phyloP scores from a whole-genome alignment of 768 basidiomycete genomes.

The Russula compacta region DNA sequence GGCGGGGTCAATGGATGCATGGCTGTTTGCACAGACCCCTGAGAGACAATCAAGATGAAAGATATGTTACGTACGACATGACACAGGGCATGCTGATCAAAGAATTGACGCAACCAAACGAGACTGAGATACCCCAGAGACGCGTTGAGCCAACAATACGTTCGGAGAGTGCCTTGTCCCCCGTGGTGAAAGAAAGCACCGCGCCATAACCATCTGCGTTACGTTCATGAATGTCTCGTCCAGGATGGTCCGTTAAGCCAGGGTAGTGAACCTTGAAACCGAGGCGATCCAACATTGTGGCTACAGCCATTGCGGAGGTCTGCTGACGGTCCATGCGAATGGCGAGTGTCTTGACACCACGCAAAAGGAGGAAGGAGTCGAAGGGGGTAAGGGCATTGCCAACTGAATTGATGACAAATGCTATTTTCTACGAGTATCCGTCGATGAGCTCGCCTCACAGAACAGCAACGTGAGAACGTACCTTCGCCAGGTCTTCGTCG shows the following conservation, averaged over 20 bases:
- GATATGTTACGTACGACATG: constrained; percentile 77
- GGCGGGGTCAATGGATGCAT: constrained; percentile 94
- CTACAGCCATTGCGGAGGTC: constrained; percentile 69
- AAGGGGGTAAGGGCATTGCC: constrained; percentile 94
- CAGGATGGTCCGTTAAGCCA: constrained; percentile 74
- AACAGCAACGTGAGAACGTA: constrained; percentile 26
- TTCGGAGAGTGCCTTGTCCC: constrained; percentile 83
- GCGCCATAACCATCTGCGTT: constrained; percentile 90
- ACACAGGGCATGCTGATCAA: constrained; percentile 98
- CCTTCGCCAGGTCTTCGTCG: constrained; percentile 83
- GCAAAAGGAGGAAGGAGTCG: constrained; percentile 91
- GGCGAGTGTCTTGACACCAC: constrained; percentile 93
- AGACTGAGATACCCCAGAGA: constrained; percentile 96
- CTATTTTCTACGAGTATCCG: constrained; percentile 53
- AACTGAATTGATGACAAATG: constrained; percentile 85
- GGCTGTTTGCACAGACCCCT: constrained; percentile 38
- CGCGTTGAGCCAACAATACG: constrained; percentile 86
- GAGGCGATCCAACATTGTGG: constrained; percentile 71
- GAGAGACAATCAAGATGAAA: constrained; percentile 4
- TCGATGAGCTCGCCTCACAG: not conserved
- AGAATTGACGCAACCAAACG: constrained; percentile 96
- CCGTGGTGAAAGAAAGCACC: constrained; percentile 91
- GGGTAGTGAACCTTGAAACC: constrained; percentile 94
- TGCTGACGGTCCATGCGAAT: constrained; percentile 95
- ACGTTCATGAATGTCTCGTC: constrained; percentile 79